Conservation (phyloP, 1,284 basidiomycete species). For the Gymnopus androsaceus region DNA sequence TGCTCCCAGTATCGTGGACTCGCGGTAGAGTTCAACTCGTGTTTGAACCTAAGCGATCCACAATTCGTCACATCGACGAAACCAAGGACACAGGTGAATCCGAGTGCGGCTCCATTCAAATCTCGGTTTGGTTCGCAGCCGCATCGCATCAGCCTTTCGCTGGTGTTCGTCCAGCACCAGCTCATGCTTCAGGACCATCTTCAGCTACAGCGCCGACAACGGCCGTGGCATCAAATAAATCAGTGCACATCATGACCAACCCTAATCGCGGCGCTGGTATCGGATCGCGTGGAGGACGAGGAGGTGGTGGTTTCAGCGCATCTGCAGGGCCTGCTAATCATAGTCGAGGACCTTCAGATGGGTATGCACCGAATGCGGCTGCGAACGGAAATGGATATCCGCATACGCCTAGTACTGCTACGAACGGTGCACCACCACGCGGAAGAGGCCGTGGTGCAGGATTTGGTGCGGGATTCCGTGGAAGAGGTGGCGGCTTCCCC, state of each 20-base stretch:
- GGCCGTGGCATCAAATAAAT: conserved; percentile 23
- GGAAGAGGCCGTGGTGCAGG: not conserved
- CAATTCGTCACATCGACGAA: conserved; percentile 80
- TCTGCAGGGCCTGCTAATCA: not conserved
- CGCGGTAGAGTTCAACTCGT: conserved; percentile 80
- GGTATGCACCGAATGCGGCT: not conserved
- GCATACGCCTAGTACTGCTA: not conserved
- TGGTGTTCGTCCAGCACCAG: conserved; percentile 61
- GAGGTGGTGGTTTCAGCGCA: not conserved
- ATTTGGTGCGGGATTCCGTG: not conserved
- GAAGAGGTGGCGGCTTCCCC: not conserved
- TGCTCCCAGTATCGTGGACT: conserved; percentile 90
- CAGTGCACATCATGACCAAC: conserved; percentile 64
- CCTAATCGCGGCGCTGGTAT: conserved; percentile 54
- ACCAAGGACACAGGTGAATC: conserved; percentile 44
- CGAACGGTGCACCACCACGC: not conserved
- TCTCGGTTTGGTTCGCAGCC: conserved; percentile 72
- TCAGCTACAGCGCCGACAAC: not conserved
- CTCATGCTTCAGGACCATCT: conserved; percentile 20
- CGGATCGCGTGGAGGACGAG: not conserved
- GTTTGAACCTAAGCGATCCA: conserved; percentile 81
- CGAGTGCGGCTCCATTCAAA: conserved; percentile 53
- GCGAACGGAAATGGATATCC: not conserved
- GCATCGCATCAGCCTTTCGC: conserved; percentile 52
- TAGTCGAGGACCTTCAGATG: not conserved